phyloP scores from a whole-genome alignment of 169 alveolate species.

The Neospora caninum region DNA sequence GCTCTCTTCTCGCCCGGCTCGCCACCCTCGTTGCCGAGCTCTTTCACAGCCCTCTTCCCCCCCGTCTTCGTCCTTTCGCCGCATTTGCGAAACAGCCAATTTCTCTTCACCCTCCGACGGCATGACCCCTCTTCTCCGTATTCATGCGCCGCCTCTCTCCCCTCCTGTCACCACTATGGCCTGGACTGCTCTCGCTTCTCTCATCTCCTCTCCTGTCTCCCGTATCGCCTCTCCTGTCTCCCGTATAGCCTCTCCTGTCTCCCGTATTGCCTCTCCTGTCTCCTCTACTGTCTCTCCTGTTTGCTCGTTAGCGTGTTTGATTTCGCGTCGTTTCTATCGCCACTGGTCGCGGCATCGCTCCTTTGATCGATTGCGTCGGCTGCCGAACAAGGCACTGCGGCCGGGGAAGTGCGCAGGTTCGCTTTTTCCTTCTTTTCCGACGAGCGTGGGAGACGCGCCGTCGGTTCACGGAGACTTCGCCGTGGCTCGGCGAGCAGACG shows the following conservation, averaged over 20 bases:
- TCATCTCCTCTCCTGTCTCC: too few relatives aligned
- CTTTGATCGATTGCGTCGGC: background rate
- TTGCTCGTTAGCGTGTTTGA: background rate
- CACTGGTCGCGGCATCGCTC: constrained; percentile 22
- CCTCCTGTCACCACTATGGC: background rate
- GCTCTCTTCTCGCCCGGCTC: too few relatives aligned
- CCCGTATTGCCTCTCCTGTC: background rate
- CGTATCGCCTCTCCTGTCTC: too few relatives aligned
- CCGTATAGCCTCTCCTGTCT: background rate
- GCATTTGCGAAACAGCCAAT: too few relatives aligned
- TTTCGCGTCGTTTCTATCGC: background rate
- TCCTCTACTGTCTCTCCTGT: background rate
- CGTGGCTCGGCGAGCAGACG: background rate
- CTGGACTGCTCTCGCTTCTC: background rate
- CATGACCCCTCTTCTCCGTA: background rate
- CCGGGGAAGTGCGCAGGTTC: constrained; percentile 1
- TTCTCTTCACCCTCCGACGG: too few relatives aligned
- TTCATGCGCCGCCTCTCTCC: background rate
- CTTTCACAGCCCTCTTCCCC: too few relatives aligned
- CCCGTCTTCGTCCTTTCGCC: too few relatives aligned
- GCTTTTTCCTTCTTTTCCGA: background rate
- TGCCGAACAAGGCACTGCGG: constrained; percentile 9
- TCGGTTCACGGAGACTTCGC: constrained; percentile 19
- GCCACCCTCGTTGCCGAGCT: too few relatives aligned
- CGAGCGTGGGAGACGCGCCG: background rate